These are phyloP conservation scores for Aspergillus felis DNA, from an alignment of 2,329 filamentous ascomycete genomes.

Conservation along the genomic window DNA sequence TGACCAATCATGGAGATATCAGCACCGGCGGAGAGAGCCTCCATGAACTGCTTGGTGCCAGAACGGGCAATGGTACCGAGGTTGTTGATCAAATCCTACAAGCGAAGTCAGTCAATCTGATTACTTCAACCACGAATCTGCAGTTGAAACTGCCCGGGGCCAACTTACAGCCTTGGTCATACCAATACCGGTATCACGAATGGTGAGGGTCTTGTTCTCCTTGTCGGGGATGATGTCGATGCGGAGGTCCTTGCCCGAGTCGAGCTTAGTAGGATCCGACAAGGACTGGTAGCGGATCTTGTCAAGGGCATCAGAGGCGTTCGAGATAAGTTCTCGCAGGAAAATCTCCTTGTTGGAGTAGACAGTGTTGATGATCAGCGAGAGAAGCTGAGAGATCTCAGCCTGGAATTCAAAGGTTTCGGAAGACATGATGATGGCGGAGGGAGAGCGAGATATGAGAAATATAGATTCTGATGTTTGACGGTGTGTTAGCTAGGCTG, in stretches of 20 bases:
- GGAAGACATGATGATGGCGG: slow-evolving; percentile 65
- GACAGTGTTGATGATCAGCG: slow-evolving; percentile 99
- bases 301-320: slow-evolving; percentile 97
- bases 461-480: neutral
- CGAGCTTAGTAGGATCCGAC: slow-evolving; percentile 95
- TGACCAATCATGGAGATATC: slow-evolving; percentile 99
- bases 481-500: no score
- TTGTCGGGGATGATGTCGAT: slow-evolving; percentile 99
- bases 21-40: slow-evolving; percentile 94
- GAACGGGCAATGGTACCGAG: slow-evolving; percentile 98
- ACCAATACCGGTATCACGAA: slow-evolving; percentile 97
- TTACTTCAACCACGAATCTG: neutral
- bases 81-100: slow-evolving; percentile 98
- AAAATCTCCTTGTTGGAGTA: slow-evolving; percentile 99
- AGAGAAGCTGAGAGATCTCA: slow-evolving; percentile 99
- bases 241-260: slow-evolving; percentile 94
- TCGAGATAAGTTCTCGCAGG: slow-evolving; percentile 96
- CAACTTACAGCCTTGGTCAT: slow-evolving; percentile 98
- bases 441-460: slow-evolving; percentile 13
- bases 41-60: slow-evolving; percentile 99
- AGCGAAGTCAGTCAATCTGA: slow-evolving; percentile 5
- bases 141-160: neutral
- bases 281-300: slow-evolving; percentile 99
- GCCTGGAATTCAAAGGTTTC: slow-evolving; percentile 99
- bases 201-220: slow-evolving; percentile 94